A percentile compares a stretch with the other conserved stretches of the same genome.
phyloP scores from a whole-genome alignment of 768 basidiomycete species.

The Termitomyces sp. region DNA sequence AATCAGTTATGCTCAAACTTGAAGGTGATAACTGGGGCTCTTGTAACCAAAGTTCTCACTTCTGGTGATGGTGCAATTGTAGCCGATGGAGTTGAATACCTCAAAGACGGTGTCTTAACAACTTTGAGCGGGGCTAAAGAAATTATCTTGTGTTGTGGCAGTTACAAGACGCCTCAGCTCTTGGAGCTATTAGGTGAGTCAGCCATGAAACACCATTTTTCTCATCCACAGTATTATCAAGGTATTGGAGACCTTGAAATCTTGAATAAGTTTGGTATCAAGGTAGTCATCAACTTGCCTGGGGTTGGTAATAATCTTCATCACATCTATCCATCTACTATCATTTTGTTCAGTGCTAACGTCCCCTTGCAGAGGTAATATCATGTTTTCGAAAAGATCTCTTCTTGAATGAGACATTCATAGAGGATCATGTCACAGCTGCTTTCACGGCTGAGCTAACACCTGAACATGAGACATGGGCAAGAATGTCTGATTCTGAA shows the following conservation, averaged over 20 bases:
- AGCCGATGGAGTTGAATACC: constrained; percentile 9
- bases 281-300: constrained; percentile 7
- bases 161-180: constrained; percentile 13
- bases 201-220: not conserved
- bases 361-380: not conserved
- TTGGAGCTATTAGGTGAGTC: constrained; percentile 16
- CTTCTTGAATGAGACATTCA: not conserved
- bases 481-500: not conserved
- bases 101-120: constrained; percentile 3
- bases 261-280: constrained; percentile 5
- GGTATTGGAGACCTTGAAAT: constrained; percentile 12
- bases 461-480: not conserved
- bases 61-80: not conserved
- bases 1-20: constrained; percentile 11
- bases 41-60: constrained; percentile 1
- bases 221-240: not conserved
- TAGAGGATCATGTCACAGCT: not conserved
- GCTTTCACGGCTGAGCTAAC: not conserved
- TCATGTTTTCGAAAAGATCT: not conserved
- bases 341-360: too few relatives aligned
- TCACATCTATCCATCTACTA: not conserved
- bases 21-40: constrained; percentile 6
- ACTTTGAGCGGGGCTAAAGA: constrained; percentile 7
- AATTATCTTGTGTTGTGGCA: constrained; percentile 12
- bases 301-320: constrained; percentile 16